Conservation (phyloP, 768 basidiomycete species). For the Rhodotorula kratochvilovae region DNA sequence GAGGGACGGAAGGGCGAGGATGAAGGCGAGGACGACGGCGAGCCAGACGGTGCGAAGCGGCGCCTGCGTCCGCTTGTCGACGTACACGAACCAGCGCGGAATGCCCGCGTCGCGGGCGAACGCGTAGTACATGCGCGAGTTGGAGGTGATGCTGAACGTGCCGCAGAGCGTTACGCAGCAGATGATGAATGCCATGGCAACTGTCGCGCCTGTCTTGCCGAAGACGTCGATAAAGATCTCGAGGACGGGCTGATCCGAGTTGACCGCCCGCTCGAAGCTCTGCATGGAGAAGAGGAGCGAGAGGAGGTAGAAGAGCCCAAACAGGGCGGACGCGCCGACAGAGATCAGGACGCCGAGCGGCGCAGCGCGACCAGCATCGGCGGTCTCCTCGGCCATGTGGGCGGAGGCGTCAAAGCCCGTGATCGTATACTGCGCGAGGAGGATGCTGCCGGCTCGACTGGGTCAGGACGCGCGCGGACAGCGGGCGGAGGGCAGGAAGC, state of each 20-base stretch:
- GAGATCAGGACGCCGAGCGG: slow-evolving; percentile 53
- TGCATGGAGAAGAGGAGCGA: slow-evolving; percentile 73
- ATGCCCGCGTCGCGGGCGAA: slow-evolving; percentile 71
- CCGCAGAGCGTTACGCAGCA: slow-evolving; percentile 37
- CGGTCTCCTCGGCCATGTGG: slow-evolving; percentile 77
- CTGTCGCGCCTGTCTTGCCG: slow-evolving; percentile 68
- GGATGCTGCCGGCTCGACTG: slow-evolving; percentile 49
- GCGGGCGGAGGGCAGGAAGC: neutral
- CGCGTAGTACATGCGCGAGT: slow-evolving; percentile 78
- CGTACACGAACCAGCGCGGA: slow-evolving; percentile 64
- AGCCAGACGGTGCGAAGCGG: slow-evolving; percentile 76
- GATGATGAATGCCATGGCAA: slow-evolving; percentile 10
- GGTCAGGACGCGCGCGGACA: no score
- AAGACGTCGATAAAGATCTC: slow-evolving; percentile 75
- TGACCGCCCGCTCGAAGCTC: slow-evolving; percentile 57
- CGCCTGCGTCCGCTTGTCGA: slow-evolving; percentile 58
- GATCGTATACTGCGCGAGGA: slow-evolving; percentile 73
- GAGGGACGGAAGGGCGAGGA: slow-evolving; percentile 67
- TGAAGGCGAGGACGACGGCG: slow-evolving; percentile 69
- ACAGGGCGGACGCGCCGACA: slow-evolving; percentile 66
- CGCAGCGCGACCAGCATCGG: slow-evolving; percentile 55
- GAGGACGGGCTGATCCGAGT: slow-evolving; percentile 66
- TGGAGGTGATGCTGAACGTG: slow-evolving; percentile 56
- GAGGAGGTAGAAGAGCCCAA: slow-evolving; percentile 71
- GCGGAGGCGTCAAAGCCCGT: slow-evolving; percentile 66